Percentiles rank a stretch among this genome's conserved stretches.
Evolutionary conservation across 257 asterid genomes (phyloP).

Genomic region (Leptodermis oblonga): DNA sequence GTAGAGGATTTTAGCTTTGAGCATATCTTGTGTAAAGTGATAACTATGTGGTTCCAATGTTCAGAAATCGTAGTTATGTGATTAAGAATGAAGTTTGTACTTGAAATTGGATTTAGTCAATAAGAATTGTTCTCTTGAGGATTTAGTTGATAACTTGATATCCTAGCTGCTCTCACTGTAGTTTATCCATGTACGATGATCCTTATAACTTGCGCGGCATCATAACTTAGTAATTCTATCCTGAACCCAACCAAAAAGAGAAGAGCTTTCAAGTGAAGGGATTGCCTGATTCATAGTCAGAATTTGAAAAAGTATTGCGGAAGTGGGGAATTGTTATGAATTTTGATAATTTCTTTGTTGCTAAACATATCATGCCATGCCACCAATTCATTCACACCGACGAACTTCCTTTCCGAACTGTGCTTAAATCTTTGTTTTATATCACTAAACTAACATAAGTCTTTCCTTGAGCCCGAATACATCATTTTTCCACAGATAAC

Average conservation of each 20-base stretch:
- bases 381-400: too few relatives aligned
- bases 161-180: not conserved
- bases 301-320: not conserved
- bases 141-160: not conserved
- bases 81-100: not conserved
- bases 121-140: not conserved
- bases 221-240: not conserved
- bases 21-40: not conserved
- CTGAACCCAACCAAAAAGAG: not conserved
- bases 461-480: not conserved
- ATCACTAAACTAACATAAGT: not conserved
- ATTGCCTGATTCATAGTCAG: not conserved
- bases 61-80: not conserved
- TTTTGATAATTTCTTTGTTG: not conserved
- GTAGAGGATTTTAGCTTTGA: not conserved
- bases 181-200: not conserved
- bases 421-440: too few relatives aligned
- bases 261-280: not conserved
- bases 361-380: not conserved
- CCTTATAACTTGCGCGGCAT: not conserved
- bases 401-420: too few relatives aligned
- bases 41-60: not conserved
- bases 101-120: not conserved
- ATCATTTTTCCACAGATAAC: not conserved
- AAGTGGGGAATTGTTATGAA: not conserved